Base-by-base conservation (phyloP, 2,329 filamentous ascomycete genomes). In the Botrytis sinoallii region DNA sequence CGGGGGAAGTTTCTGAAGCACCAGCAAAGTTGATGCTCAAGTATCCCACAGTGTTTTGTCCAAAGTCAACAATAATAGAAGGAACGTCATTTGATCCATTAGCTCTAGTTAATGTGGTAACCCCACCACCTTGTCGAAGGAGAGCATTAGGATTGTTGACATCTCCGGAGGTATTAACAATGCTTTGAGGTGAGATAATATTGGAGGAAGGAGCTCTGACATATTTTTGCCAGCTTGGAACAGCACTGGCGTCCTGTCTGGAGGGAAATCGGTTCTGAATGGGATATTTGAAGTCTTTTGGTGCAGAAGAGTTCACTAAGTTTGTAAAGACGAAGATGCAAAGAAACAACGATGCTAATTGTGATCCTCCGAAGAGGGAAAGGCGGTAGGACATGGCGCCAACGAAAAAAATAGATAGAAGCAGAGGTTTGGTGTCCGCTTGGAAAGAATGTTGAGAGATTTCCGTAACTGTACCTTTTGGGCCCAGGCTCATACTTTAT, bases 41-140 rank as follows among this genome's bases (percentile, higher is more conserved):
- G 52, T 83, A 79, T 0, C 86, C 86, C 10, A 83, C 85, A 6
- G 85, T 80, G 71, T 86, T 86, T 70, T 84, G 83, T 1, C 86
- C 86, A 77, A 86, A 87, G 76, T 87, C 86, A n/a, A 87, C 76
- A 22, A 86, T 83, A 14, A 87, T 76, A 2, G 80, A 80, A 1
- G 85, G 84, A 12, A 74, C 29, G 1, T 74, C 52, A 72, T 74
- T 75, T 25, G 73, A 40, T 35, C 75, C 73, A 16, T 48, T 55
- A n/a, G 63, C 70, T 75, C 76, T 75, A 29, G 75, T 79, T 52
- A 86, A 78, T 0, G 83, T 77, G 1, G 83, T 83, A 6, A 80
- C 71, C 22, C 74, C 74, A 6, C 76, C 77, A 55, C 75, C 75
- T 9, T 79, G 79, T 4, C 73, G 72, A 6, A 86, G 75, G 22